phyloP scores from a whole-genome alignment of 805 yeast genomes.

The Schizosaccharomyces octosporus region DNA sequence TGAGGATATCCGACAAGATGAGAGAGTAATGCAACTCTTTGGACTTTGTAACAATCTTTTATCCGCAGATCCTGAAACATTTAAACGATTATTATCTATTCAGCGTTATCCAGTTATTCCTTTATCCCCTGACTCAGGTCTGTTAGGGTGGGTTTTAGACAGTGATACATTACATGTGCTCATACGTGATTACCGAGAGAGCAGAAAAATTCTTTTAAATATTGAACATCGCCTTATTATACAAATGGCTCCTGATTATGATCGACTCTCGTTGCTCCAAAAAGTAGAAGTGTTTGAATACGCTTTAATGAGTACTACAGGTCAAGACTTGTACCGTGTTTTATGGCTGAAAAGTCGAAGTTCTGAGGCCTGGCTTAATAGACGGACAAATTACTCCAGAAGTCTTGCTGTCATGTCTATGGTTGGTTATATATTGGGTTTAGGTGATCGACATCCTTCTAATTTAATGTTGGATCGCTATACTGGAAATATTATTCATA shows the following conservation, averaged over 20 bases:
- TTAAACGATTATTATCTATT: conserved; percentile 81
- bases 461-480: conserved; percentile 82
- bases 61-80: conserved; percentile 79
- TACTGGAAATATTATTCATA: conserved; percentile 88
- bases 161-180: conserved; percentile 89
- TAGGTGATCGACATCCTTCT: conserved; percentile 95
- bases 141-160: conserved; percentile 91
- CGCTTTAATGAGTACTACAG: conserved; percentile 82
- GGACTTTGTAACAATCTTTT: conserved; percentile 82
- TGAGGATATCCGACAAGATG: conserved; percentile 93
- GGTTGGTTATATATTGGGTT: conserved; percentile 84
- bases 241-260: conserved; percentile 95
- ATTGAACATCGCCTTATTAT: conserved; percentile 88
- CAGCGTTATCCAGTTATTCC: conserved; percentile 88
- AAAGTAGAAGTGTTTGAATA: conserved; percentile 92
- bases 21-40: conserved; percentile 89
- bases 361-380: conserved; percentile 91
- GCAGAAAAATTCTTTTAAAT: conserved; percentile 65
- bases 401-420: conserved; percentile 96
- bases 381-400: conserved; percentile 87
- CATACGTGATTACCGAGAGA: conserved; percentile 77
- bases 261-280: conserved; percentile 62
- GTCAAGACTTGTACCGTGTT: conserved; percentile 86
- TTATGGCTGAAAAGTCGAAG: conserved; percentile 89
- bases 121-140: conserved; percentile 85